Evolutionary conservation across 306 rosid genomes (phyloP), one percentile per base, ranked within the genome.

Genomic region (Mimosa pudica): DNA sequence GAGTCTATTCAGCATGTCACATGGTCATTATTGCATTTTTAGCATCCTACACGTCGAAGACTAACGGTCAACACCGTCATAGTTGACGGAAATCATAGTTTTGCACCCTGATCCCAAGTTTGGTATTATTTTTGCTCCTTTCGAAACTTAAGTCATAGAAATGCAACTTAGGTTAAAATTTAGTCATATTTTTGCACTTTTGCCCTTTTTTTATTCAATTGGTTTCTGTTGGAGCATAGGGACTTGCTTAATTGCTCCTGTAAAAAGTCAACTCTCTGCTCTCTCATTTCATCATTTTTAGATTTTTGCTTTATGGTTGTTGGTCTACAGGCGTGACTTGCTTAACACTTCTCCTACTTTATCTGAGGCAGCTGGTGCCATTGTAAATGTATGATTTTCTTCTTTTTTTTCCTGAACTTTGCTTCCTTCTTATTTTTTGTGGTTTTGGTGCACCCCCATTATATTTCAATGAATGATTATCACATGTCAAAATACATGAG

Each of bases 291-390:
- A 8, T 8, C 18, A 14, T 17, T 14, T 52, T n/a, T 17, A 54
- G 61, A 17, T 6, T 7, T 52, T 17, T 17, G 61, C 61, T 54
- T 5, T 54, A 6, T 54, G 61, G 20, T 16, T 52, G 17, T 52
- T 12, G 58, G 10, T n/a, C 86, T 78, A 66, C 88, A 95, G 99
- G 84, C 89, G 89, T 75, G 98, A 95, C 85, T 91, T 95, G 84
- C 96, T 92, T 42, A 89, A 92, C 73, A 92, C 92, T 64, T 91
- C 98, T 24, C 98, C 98, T n/a, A 80, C 94, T 38, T 86, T 95
- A 12, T 86, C 98, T 7, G 98, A 91, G 85, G 98, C 98, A 18
- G 98, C 98, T 18, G 98, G 98, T 69, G 98, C 98, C 78, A 95
- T 95, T 78, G 92, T 95, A 62, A 96, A 95, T 86, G 98, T 95